Percentiles rank a stretch among this genome's conserved stretches.
These are phyloP conservation scores for Cladophialophora yegresii DNA, from an alignment of 2,329 filamentous ascomycete genomes.

Conservation along the genomic window DNA sequence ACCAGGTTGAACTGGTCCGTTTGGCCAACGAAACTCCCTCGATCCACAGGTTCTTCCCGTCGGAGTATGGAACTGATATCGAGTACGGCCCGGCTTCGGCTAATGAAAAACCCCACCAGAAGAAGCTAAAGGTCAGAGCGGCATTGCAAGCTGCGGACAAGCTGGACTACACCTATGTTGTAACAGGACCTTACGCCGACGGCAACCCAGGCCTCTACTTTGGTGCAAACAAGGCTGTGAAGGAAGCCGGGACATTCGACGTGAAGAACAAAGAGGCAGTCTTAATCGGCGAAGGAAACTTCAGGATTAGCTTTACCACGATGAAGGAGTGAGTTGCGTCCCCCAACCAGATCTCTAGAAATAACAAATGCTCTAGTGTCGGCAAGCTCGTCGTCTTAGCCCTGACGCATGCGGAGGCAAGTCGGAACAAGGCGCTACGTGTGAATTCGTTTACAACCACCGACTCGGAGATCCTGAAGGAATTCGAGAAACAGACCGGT, in stretches of 20 bases:
- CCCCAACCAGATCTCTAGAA: background rate
- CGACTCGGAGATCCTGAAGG: slow-evolving; percentile 61
- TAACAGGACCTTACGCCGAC: slow-evolving; percentile 69
- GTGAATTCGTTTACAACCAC: slow-evolving; percentile 72
- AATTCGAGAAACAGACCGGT: slow-evolving; percentile 67
- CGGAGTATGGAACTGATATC: slow-evolving; percentile 67
- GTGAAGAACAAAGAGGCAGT: slow-evolving; percentile 58
- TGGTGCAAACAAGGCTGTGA: slow-evolving; percentile 40
- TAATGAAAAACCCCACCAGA: slow-evolving; percentile 66
- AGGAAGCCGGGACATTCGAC: slow-evolving; percentile 60
- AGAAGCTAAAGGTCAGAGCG: slow-evolving; percentile 66
- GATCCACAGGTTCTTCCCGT: slow-evolving; percentile 66
- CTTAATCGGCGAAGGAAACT: slow-evolving; percentile 63
- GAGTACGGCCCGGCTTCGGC: slow-evolving; percentile 61
- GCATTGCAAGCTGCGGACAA: slow-evolving; percentile 53
- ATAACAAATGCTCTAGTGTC: slow-evolving; percentile 44
- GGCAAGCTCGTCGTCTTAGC: slow-evolving; percentile 67
- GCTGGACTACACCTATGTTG: slow-evolving; percentile 65
- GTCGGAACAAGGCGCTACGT: slow-evolving; percentile 60
- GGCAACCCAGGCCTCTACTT: slow-evolving; percentile 58
- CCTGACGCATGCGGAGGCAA: slow-evolving; percentile 57
- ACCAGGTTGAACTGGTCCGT: slow-evolving; percentile 62
- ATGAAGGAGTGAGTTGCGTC: slow-evolving; percentile 63
- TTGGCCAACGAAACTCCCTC: slow-evolving; percentile 56
- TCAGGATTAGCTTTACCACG: slow-evolving; percentile 66